Evolutionary conservation across 1,284 basidiomycete species (phyloP), one percentile per base, ranked within the genome.

Genomic region (Lignosus rhinocerotis): DNA sequence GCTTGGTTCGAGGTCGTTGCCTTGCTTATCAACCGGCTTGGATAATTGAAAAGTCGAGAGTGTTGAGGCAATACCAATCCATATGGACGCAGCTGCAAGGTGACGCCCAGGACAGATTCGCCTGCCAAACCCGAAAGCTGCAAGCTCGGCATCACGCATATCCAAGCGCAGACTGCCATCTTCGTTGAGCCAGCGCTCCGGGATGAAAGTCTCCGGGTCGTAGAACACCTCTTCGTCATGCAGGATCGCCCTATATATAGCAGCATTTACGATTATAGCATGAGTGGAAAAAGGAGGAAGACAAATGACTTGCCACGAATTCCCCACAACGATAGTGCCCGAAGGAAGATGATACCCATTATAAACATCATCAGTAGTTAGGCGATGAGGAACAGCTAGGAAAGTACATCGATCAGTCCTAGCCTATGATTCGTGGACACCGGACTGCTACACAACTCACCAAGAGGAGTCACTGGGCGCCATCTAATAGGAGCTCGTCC

Each of bases 81-180:
- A 79, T 17, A 78, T 53, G 16, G 75, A 67, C 1, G 72, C 69
- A 36, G 65, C 60, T 0, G 77, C 78, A 46, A 80, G 67, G 55
- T 75, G 69, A 25, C 71, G 64, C 10, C 77, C 78, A 5, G 77
- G 74, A 55, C 78, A 79, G 31, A 77, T 70, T 67, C 77, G 69
- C 61, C 77, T 67, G 5, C 76, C 76, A 55, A 75, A 78, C 3
- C 71, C 70, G 53, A 68, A 70, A 11, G 67, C 66, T 1, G 74
- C 73, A 8, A 62, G 57, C 70, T 72, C 47, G 59, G 66, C 38
- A 69, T 70, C 66, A 8, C 62, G 62, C 64, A 66, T 61, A 14
- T 62, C 55, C 1, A 61, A 58, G 53, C 76, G 72, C 33, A 74
- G 57, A 21, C 66, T 66, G 36, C 72, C 73, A 17, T 75, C 68